Percentiles rank a stretch among this genome's conserved stretches.
These are phyloP conservation scores for Pythium volutum DNA, from an alignment of 352 stramenopile genomes.

Conservation along the genomic window DNA sequence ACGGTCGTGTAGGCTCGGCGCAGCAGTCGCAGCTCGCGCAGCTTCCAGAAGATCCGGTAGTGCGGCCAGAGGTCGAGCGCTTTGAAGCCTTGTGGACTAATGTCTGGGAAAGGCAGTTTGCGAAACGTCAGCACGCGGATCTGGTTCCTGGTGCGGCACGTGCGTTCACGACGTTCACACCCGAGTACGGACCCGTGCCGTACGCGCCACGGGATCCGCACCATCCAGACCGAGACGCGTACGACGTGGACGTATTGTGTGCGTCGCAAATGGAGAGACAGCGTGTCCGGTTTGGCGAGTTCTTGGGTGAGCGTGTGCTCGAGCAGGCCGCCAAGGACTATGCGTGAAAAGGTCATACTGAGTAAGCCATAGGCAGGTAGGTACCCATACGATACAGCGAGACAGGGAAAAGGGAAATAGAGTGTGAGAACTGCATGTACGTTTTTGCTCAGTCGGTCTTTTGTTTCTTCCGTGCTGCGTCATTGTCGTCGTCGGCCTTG, in stretches of 20 bases:
- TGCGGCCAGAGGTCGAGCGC: slow-evolving; percentile 31
- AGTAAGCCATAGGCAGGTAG: too few species aligned
- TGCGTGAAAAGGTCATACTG: slow-evolving; percentile 4
- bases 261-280: slow-evolving; percentile 35
- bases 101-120: slow-evolving; percentile 42
- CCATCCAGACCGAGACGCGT: slow-evolving; percentile 32
- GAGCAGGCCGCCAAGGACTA: slow-evolving; percentile 21
- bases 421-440: neutral
- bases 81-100: slow-evolving; percentile 55
- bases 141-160: slow-evolving; percentile 9
- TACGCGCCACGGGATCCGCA: slow-evolving; percentile 43
- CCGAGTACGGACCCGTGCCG: slow-evolving; percentile 67
- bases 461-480: slow-evolving; percentile 28
- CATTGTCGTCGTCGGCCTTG: neutral
- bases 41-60: slow-evolving; percentile 31
- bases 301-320: slow-evolving; percentile 5
- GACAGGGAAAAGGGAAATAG: too few species aligned
- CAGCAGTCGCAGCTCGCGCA: slow-evolving; percentile 50
- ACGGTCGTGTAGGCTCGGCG: slow-evolving; percentile 52
- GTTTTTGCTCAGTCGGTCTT: slow-evolving; percentile 16
- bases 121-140: slow-evolving; percentile 12
- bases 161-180: slow-evolving; percentile 54
- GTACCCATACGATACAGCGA: too few species aligned
- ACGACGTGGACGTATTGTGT: slow-evolving; percentile 53
- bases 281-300: slow-evolving; percentile 30